Percentiles rank a stretch among this genome's conserved stretches.
phyloP scores from a whole-genome alignment of 257 asterid species.

The Solanum paucissectum region DNA sequence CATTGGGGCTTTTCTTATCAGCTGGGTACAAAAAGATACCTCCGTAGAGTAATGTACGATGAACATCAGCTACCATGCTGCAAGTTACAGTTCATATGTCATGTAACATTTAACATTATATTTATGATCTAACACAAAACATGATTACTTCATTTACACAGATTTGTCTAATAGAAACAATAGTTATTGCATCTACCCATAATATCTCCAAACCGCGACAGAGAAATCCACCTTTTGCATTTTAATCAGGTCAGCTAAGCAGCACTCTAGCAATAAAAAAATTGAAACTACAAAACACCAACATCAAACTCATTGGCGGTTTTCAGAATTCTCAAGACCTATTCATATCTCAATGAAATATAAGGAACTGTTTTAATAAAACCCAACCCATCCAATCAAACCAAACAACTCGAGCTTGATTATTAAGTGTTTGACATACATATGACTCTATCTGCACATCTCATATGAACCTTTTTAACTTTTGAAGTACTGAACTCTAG shows the following conservation, averaged over 20 bases:
- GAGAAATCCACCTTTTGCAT: not conserved
- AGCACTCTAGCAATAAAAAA: not conserved
- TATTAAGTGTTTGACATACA: not conserved
- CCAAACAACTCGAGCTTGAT: not conserved
- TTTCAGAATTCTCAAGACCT: not conserved
- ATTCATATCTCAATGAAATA: not conserved
- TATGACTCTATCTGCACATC: not conserved
- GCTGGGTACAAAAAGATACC: constrained; percentile 96
- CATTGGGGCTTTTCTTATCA: constrained; percentile 91
- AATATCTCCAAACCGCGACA: no score
- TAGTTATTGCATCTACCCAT: not conserved
- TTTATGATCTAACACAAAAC: no score
- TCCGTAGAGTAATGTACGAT: constrained; percentile 95
- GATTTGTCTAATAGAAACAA: not conserved
- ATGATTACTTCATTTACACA: not conserved
- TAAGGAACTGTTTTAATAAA: not conserved
- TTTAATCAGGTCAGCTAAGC: not conserved
- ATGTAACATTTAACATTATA: not conserved
- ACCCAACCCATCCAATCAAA: not conserved
- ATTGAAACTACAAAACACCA: not conserved
- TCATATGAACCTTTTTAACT: not conserved
- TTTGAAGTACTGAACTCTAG: not conserved
- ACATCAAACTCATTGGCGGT: not conserved
- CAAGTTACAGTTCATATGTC: not conserved
- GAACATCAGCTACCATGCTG: constrained; percentile 99